Conservation (phyloP, 2,329 filamentous ascomycete species). For the Ophiostoma ips region DNA sequence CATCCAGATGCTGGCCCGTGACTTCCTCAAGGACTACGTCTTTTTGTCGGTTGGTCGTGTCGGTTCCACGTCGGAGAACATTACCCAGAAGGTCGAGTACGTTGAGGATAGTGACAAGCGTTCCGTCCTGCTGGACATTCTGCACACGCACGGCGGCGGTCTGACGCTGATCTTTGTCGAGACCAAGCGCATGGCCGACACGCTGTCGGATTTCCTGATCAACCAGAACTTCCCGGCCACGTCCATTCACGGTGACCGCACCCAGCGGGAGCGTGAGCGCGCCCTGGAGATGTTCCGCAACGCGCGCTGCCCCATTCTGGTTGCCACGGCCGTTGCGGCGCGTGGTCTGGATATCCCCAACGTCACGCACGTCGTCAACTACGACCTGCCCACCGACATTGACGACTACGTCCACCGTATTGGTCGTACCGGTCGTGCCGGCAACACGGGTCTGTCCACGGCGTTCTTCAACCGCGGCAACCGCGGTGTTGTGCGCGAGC, state of each 20-base stretch:
- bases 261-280: constrained; percentile 96
- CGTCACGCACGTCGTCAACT: constrained; percentile 96
- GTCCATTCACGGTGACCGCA: constrained; percentile 96
- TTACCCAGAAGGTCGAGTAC: constrained; percentile 97
- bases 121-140: constrained; percentile 90
- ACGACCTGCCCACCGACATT: constrained; percentile 81
- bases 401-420: constrained; percentile 98
- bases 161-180: constrained; percentile 97
- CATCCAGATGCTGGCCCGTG: constrained; percentile 96
- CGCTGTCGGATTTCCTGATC: constrained; percentile 93
- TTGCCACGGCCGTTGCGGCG: constrained; percentile 92
- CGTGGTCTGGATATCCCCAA: constrained; percentile 87
- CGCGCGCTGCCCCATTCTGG: constrained; percentile 86
- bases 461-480: constrained; percentile 99
- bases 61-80: constrained; percentile 99
- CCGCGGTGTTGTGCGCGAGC: constrained; percentile 89
- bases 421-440: constrained; percentile 98
- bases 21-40: constrained; percentile 98
- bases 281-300: constrained; percentile 96
- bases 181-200: constrained; percentile 99
- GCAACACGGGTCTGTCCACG: constrained; percentile 95
- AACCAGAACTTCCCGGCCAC: constrained; percentile 98
- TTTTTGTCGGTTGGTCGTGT: constrained; percentile 98
- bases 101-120: constrained; percentile 92
- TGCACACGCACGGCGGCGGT: constrained; percentile 80